A percentile compares a stretch with the other conserved stretches of the same genome.
Conservation (phyloP, 768 basidiomycete genomes). For the Suillus americanus region DNA sequence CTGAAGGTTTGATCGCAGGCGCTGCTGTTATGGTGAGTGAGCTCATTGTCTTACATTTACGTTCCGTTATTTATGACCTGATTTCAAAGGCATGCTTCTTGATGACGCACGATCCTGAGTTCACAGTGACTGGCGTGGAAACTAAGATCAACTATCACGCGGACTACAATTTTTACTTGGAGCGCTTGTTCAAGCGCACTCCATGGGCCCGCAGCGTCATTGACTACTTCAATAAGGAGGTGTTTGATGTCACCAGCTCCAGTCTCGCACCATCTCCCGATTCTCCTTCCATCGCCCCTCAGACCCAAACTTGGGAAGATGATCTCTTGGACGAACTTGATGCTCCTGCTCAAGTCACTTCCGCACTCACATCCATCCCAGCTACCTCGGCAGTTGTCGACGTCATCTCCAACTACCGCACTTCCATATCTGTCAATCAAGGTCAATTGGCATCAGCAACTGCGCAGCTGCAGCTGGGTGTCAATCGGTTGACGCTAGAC, state of each 20-base stretch:
- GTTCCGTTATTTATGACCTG: neutral
- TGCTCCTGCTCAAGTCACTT: neutral
- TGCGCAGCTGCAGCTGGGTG: too few species aligned
- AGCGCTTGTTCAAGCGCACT: neutral
- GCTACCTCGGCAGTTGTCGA: neutral
- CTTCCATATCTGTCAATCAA: neutral
- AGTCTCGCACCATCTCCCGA: too few species aligned
- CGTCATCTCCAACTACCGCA: neutral
- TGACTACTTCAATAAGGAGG: neutral
- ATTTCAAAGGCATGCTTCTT: neutral
- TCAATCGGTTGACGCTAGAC: too few species aligned
- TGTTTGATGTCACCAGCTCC: too few species aligned
- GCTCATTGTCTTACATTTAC: neutral
- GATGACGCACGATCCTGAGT: neutral
- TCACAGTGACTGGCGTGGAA: neutral
- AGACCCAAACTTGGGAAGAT: too few species aligned
- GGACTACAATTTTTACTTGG: constrained; percentile 2
- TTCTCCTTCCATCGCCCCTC: too few species aligned
- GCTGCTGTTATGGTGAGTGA: neutral
- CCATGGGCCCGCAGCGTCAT: neutral
- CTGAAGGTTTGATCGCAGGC: neutral
- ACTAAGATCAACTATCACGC: neutral
- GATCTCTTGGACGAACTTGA: neutral
- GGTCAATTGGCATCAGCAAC: neutral
- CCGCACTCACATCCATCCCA: neutral